Evolutionary conservation across 805 yeast genomes (phyloP), one percentile per base, ranked within the genome.

Genomic region (Hanseniaspora lachancei): DNA sequence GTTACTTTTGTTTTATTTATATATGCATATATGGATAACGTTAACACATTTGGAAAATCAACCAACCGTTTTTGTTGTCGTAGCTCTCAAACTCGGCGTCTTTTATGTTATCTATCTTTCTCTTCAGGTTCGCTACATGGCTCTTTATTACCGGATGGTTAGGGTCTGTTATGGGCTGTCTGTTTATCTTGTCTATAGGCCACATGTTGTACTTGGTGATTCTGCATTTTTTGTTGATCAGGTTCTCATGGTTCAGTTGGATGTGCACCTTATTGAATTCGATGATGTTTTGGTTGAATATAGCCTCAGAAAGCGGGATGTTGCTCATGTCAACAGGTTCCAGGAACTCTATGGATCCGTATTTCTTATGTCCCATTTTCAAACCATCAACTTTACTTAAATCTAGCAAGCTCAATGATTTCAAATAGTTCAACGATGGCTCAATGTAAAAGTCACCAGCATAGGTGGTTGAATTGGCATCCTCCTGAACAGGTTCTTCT

Each of bases 371-470:
- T 5, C 97, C 98, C 58, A 93, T 79, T 16, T 77, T 77, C 65
- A 89, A 81, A 54, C 80, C 74, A 18, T 74, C 62, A 24, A 93
- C 84, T 6, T 76, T 63, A 55, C 84, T 79, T 50, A 88, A 75
- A 58, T 87, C 83, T 10, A 79, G 69, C 40, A 86, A 72, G 0
- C 87, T 67, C 75, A 78, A 74, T 18, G 73, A 68, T 55, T 77
- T 75, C 53, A 93, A 71, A 49, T 81, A 81, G 5, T 80, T 77
- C 40, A 83, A 64, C 2, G 88, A 73, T 18, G 98, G 98, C 6
- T 86, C 78, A 54, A 82, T 83, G 86, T 93, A 93, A 70, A 89
- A 93, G 6, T 89, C 96, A 49, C 84, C 78, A 15, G 80, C 81
- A 16, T 53, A 32, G 52, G 83, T 79, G 32, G 74, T 73, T 44